Percentiles rank a stretch among this genome's conserved stretches.
Conservation (phyloP, 2,329 filamentous ascomycete genomes). For the Bipolaris gigantea region DNA sequence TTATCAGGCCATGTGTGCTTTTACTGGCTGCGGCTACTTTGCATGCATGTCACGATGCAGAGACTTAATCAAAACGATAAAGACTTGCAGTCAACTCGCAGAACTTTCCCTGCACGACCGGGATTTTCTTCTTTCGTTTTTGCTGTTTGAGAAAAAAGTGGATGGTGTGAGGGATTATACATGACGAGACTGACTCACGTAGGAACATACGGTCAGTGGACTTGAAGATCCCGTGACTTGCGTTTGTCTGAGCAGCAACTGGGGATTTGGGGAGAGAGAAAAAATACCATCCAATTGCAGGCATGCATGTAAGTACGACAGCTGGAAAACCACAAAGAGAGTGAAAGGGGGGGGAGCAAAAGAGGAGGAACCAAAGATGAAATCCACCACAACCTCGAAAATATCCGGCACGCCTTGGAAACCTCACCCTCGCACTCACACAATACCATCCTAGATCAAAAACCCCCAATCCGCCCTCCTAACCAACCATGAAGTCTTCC, state of each 20-base stretch:
- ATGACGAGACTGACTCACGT: neutral
- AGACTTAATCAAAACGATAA: neutral
- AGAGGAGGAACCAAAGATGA: no score
- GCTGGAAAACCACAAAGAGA: no score
- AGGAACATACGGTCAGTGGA: neutral
- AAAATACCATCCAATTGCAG: neutral
- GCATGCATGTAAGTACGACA: neutral
- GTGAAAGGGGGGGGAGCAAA: neutral
- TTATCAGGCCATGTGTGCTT: neutral
- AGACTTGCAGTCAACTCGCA: neutral
- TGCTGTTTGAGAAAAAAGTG: neutral
- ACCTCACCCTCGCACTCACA: neutral
- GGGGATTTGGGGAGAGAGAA: no score
- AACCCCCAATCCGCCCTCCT: conserved; percentile 70
- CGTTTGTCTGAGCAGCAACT: neutral
- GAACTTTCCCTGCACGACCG: no score
- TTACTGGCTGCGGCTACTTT: neutral
- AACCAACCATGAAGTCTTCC: conserved; percentile 72
- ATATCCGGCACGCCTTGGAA: neutral
- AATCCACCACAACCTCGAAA: neutral
- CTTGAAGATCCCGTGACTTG: neutral
- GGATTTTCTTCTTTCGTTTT: no score
- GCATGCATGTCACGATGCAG: neutral
- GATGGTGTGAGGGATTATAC: neutral
- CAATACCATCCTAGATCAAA: conserved; percentile 57